Percentiles rank a stretch among this genome's conserved stretches.
phyloP scores from a whole-genome alignment of 139 green algal species.

The Chlamydomonas sp. region DNA sequence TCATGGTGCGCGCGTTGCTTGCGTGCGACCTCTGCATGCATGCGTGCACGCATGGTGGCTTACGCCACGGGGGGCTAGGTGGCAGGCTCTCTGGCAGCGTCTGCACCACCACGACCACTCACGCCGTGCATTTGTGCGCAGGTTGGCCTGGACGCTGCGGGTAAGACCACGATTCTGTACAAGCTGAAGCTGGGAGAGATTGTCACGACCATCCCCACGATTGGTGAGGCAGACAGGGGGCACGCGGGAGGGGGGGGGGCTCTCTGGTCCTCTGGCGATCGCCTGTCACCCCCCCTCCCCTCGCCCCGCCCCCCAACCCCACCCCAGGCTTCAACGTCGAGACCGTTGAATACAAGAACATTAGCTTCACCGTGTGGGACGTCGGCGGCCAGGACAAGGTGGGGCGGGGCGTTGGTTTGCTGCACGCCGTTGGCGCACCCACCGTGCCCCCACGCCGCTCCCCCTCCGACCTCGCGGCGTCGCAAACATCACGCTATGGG shows the following conservation, averaged over 20 bases:
- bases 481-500: not conserved
- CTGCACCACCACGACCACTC: too few relatives aligned
- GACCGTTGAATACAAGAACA: slow-evolving; percentile 98
- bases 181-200: slow-evolving; percentile 99
- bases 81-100: too few relatives aligned
- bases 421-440: not conserved
- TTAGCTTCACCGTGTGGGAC: slow-evolving; percentile 93
- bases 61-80: too few relatives aligned
- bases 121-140: slow-evolving; percentile 31
- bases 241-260: not conserved
- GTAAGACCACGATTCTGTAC: slow-evolving; percentile 99
- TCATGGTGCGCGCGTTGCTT: slow-evolving; percentile 75
- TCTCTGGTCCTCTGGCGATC: not conserved
- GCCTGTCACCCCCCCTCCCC: not conserved
- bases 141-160: slow-evolving; percentile 94
- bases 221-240: slow-evolving; percentile 57
- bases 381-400: slow-evolving; percentile 95
- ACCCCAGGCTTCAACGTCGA: slow-evolving; percentile 93
- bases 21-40: not conserved
- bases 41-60: not conserved
- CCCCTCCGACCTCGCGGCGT: not conserved
- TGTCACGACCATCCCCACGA: slow-evolving; percentile 97
- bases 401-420: slow-evolving; percentile 4
- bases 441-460: not conserved
- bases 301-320: not conserved